Evolutionary conservation across 1,284 basidiomycete genomes (phyloP).

Genomic region (Sphagnurus paluster): DNA sequence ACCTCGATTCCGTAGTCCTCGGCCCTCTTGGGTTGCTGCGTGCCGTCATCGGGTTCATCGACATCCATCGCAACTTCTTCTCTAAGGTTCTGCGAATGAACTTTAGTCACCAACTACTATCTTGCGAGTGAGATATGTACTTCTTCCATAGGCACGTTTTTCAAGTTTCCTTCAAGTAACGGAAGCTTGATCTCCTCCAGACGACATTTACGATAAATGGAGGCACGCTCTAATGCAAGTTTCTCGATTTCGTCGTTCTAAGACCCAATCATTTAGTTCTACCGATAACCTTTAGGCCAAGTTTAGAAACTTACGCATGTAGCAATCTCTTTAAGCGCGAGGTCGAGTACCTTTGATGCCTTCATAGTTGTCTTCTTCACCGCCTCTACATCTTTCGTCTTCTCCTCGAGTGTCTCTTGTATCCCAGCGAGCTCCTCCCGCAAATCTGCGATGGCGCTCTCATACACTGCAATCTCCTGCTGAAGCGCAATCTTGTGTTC

Average conservation of each 20-base stretch:
- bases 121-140: constrained; percentile 38
- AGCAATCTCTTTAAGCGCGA: constrained; percentile 88
- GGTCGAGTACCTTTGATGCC: constrained; percentile 78
- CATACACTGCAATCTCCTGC: constrained; percentile 64
- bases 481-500: constrained; percentile 60
- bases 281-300: background rate
- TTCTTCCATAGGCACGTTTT: constrained; percentile 93
- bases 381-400: constrained; percentile 71
- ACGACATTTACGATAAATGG: constrained; percentile 89
- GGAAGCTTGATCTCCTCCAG: constrained; percentile 92
- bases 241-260: constrained; percentile 96
- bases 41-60: constrained; percentile 79
- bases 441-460: constrained; percentile 59
- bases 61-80: constrained; percentile 90
- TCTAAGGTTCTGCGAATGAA: constrained; percentile 61
- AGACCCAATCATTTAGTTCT: background rate
- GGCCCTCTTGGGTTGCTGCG: constrained; percentile 70
- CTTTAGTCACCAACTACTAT: background rate
- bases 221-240: constrained; percentile 81
- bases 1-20: constrained; percentile 91
- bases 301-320: constrained; percentile 50
- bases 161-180: constrained; percentile 73
- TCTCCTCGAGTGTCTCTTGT: constrained; percentile 69
- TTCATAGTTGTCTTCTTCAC: constrained; percentile 73
- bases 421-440: constrained; percentile 61